Conservation (phyloP, 306 rosid species). For the Inga oerstediana region DNA sequence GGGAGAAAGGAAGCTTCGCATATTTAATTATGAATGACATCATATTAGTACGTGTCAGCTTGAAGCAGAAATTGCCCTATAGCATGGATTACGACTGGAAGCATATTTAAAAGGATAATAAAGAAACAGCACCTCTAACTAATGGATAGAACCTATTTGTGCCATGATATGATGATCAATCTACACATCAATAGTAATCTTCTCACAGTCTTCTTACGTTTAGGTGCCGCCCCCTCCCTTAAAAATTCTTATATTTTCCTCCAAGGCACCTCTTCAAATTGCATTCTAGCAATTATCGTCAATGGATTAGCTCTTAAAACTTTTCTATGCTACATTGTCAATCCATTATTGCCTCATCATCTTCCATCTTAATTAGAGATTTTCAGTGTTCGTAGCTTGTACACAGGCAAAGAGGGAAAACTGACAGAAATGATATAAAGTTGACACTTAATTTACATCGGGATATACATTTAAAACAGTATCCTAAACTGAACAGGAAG, state of each 20-base stretch:
- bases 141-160: not conserved
- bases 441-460: not conserved
- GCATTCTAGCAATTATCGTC: not conserved
- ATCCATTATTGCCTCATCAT: not conserved
- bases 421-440: not conserved
- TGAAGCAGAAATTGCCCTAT: not conserved
- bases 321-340: not conserved
- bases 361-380: constrained; percentile 1
- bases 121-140: not conserved
- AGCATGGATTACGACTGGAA: not conserved
- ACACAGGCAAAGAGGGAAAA: not conserved
- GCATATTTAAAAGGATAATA: not conserved
- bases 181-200: not conserved
- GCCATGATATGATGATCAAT: not conserved
- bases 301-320: not conserved
- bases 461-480: not conserved
- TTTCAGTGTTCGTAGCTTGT: not conserved
- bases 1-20: constrained; percentile 12
- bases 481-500: not conserved
- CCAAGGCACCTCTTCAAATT: not conserved
- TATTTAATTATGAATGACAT: constrained; percentile 11
- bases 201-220: not conserved
- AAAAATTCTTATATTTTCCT: not conserved
- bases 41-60: constrained; percentile 1
- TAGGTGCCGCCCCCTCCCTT: not conserved